A percentile compares a stretch with the other conserved stretches of the same genome.
Conservation (phyloP, 1,284 basidiomycete genomes). For the Athelia psychrophila region DNA sequence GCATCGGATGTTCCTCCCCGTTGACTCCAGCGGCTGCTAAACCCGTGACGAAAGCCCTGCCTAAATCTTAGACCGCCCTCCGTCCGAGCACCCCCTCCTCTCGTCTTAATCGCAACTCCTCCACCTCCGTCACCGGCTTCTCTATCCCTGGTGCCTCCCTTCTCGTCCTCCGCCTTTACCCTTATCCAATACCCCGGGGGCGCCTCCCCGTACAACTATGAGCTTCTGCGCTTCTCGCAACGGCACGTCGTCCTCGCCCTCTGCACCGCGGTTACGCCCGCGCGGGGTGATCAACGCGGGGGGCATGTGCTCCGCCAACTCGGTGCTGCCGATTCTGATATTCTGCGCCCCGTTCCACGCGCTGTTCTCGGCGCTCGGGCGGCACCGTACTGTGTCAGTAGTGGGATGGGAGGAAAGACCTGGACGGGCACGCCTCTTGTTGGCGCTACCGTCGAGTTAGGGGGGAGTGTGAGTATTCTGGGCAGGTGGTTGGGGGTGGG, state of each 20-base stretch:
- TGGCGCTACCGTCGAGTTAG: slow-evolving; percentile 80
- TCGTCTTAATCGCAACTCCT: slow-evolving; percentile 48
- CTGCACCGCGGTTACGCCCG: slow-evolving; percentile 49
- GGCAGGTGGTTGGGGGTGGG: slow-evolving; percentile 17
- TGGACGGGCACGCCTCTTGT: slow-evolving; percentile 68
- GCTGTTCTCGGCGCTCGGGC: slow-evolving; percentile 74
- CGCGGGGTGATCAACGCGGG: slow-evolving; percentile 93
- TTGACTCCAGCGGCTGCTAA: slow-evolving; percentile 22
- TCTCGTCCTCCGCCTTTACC: slow-evolving; percentile 18
- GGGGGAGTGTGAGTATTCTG: slow-evolving; percentile 62
- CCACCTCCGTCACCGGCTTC: slow-evolving; percentile 64
- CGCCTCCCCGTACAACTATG: slow-evolving; percentile 45
- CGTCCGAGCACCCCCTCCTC: slow-evolving; percentile 36
- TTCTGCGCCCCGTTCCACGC: slow-evolving; percentile 87
- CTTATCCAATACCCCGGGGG: too few species aligned
- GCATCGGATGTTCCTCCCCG: slow-evolving; percentile 26
- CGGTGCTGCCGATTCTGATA: slow-evolving; percentile 88
- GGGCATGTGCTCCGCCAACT: slow-evolving; percentile 98
- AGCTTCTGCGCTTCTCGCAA: slow-evolving; percentile 58
- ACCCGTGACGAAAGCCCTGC: slow-evolving; percentile 27
- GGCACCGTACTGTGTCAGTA: slow-evolving; percentile 34
- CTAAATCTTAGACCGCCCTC: slow-evolving; percentile 77
- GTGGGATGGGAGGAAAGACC: slow-evolving; percentile 24
- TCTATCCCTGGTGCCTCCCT: slow-evolving; percentile 51
- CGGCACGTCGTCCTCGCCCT: slow-evolving; percentile 31